Base-by-base conservation (phyloP, 495 filamentous ascomycete species). In the Friedmanniomyces endolithicus region DNA sequence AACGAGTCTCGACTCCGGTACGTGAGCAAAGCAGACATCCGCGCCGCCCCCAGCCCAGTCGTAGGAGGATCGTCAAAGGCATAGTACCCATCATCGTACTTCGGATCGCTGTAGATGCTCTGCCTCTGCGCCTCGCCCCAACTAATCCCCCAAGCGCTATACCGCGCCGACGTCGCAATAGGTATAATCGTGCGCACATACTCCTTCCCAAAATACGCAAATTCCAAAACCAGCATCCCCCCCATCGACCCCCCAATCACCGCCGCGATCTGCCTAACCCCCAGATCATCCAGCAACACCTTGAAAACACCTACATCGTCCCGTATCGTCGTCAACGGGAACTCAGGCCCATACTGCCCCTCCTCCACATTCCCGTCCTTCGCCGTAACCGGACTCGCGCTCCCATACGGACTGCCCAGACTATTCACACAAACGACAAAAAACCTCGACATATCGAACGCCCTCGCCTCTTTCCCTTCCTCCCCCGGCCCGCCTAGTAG, bases 61-160 rank as follows among this genome's bases (percentile, higher is more conserved):
- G 80, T 67, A 9, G 92, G 92, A 23, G 90, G 88, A 55, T 95
- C 85, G 29, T 50, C 59, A 55, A 60, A 59, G 3, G 80, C 64
- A 66, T 96, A 98, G 69, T 95, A 98, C 8, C 92, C 92, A 67
- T 97, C 88, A 49, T 95, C 87, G 67, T 98, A 98, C 71, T 95
- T 96, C 20, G 92, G 92, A 64, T 98, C 92, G 57, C 87, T 88
- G 70, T 96, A 98, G 66, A 98, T 98, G 74, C 88, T 94, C 70
- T 98, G 92, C 49, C 92, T 74, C 71, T 98, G 92, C 22, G 92
- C 90, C 69, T 98, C 92, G 40, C 92, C 90, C 92, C 92, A 97
- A 69, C 88, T 95, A 62, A 98, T 98, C 39, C 92, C 87, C 92
- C 92, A 98, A n/a, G 92, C 92, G 57, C 89, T 95, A 65, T 97